Base-by-base conservation (phyloP, 805 yeast genomes). In the Priceomyces carsonii region DNA sequence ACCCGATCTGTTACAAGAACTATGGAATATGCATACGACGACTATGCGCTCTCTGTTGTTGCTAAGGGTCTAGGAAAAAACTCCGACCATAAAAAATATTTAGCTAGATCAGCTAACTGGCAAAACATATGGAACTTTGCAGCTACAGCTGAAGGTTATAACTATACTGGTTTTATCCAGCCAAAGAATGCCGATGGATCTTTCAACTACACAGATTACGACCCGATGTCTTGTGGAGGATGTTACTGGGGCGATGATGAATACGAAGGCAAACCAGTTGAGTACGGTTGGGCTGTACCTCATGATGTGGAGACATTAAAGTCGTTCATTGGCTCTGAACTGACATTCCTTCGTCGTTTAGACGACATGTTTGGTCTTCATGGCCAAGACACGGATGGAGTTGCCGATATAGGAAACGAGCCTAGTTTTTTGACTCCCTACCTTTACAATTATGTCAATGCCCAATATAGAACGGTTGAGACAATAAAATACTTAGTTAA, bases 391-490 rank as follows among this genome's bases (percentile, higher is more conserved):
- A n/a, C n/a, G n/a, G 24, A 17, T 8, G 43, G 48, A 3, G 38
- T 55, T 22, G 67, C 59, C 8, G 61, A 63, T 42, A 54, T 61
- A 29, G 66, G 66, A 1, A 62, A 61, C 34, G 69, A 63, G 38
- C 67, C 67, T 12, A 59, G 66, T 29, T 62, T 62, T 40, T 34
- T 57, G 22, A 60, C 67, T 1, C 63, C 66, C 1, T 62, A 47
- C 40, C 40, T 62, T 14, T 62, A 51, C 52, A 60, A 61, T 33
- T 63, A 39, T 36, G 49, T 59, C 29, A 55, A 55, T 42, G 33
- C 45, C 13, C 57, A 56, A 28, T 48, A 50, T 32, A 45, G 51
- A 35, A 53, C 61, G 0, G 60, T 56, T 2, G 66, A 54, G 34
- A 47, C 57, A 6, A 41, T 60, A 15, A 42, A 62, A 19, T 62